Conservation (phyloP, 2,329 filamentous ascomycete species). For the Tolypocladium ovalisporum region DNA sequence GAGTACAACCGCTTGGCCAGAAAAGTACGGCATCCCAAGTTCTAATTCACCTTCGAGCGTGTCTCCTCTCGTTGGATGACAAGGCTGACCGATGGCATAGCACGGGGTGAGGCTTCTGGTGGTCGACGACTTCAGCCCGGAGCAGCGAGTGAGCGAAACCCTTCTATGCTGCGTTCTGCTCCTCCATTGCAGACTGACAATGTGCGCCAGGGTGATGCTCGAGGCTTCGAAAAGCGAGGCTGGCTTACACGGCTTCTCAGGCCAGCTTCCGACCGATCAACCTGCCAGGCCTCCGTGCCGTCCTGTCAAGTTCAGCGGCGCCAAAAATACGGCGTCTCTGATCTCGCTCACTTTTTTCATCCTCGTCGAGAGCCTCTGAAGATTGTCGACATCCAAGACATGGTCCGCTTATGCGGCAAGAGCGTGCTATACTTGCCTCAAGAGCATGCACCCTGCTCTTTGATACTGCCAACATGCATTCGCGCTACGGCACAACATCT, state of each 20-base stretch:
- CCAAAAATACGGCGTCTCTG: slow-evolving; percentile 44
- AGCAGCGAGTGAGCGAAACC: slow-evolving; percentile 20
- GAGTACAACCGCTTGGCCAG: slow-evolving; percentile 52
- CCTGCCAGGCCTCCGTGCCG: slow-evolving; percentile 2
- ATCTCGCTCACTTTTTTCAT: slow-evolving; percentile 37
- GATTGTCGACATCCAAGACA: slow-evolving; percentile 41
- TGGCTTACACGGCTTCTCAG: slow-evolving; percentile 28
- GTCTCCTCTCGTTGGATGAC: background rate
- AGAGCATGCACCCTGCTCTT: slow-evolving; percentile 44
- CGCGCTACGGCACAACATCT: slow-evolving; percentile 56
- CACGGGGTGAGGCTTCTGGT: slow-evolving; percentile 37
- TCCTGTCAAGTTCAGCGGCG: slow-evolving; percentile 9
- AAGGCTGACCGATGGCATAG: slow-evolving; percentile 20
- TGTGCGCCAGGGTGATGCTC: slow-evolving; percentile 8
- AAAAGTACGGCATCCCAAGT: slow-evolving; percentile 28
- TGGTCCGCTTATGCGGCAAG: slow-evolving; percentile 52
- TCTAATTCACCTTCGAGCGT: no score
- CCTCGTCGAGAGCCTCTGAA: slow-evolving; percentile 33
- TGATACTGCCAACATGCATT: slow-evolving; percentile 54
- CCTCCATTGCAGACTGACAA: background rate
- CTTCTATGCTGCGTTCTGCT: background rate
- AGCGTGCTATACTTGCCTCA: slow-evolving; percentile 49
- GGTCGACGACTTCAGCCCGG: slow-evolving; percentile 22
- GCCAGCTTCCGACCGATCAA: slow-evolving; percentile 8
- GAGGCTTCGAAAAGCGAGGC: slow-evolving; percentile 18